A percentile compares a stretch with the other conserved stretches of the same genome.
phyloP scores from a whole-genome alignment of 306 rosid genomes.

The Lathyrus oleraceus region DNA sequence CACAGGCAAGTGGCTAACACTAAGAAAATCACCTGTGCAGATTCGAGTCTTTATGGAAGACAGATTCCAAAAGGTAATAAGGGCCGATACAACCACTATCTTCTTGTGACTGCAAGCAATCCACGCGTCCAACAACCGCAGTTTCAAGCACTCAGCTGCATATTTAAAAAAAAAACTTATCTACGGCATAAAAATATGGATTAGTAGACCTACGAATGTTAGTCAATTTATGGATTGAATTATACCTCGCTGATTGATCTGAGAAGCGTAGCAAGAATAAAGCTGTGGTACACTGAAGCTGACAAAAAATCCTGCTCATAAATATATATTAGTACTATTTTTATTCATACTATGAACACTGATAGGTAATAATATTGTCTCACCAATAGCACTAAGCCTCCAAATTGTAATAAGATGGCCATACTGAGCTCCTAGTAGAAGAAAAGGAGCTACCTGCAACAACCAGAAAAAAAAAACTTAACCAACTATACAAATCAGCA shows the following conservation, averaged over 20 bases:
- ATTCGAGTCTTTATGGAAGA: conserved; percentile 68
- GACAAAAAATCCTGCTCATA: conserved; percentile 63
- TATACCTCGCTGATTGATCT: conserved; percentile 68
- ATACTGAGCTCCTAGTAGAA: conserved; percentile 81
- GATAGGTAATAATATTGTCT: conserved; percentile 15
- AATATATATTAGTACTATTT: not conserved
- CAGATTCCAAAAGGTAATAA: conserved; percentile 78
- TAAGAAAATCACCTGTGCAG: conserved; percentile 59
- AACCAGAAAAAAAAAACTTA: conserved; percentile 5
- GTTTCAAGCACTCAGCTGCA: conserved; percentile 59
- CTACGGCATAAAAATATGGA: conserved; percentile 9
- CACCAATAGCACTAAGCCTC: conserved; percentile 77
- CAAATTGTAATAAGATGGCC: conserved; percentile 78
- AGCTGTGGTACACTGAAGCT: conserved; percentile 82
- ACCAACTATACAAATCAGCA: not conserved
- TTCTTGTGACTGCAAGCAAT: conserved; percentile 79
- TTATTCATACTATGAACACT: not conserved
- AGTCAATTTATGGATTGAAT: not conserved
- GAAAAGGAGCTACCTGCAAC: conserved; percentile 73
- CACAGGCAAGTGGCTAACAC: not conserved
- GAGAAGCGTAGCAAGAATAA: conserved; percentile 62
- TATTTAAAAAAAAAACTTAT: conserved; percentile 19
- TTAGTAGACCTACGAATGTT: not conserved
- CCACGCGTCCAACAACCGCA: conserved; percentile 68
- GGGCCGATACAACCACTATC: conserved; percentile 57